These are phyloP conservation scores for Poterioochromonas sp. DNA, from an alignment of 352 stramenopile species.

Conservation along the genomic window DNA sequence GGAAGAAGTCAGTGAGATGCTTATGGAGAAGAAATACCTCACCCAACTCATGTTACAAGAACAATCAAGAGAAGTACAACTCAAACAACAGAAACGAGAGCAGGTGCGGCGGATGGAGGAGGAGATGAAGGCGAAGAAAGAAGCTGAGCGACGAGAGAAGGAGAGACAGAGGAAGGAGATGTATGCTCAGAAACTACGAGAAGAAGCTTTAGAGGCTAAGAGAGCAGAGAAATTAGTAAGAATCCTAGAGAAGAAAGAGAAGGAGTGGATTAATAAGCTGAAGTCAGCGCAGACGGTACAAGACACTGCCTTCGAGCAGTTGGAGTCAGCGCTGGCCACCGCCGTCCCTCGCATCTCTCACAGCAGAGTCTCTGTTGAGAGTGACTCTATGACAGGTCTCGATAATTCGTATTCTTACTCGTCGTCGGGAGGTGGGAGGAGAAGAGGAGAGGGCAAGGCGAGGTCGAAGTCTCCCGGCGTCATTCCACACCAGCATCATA, in stretches of 20 bases:
- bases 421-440: too few relatives aligned
- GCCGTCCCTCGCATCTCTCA: too few relatives aligned
- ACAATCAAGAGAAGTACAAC: not conserved
- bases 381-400: too few relatives aligned
- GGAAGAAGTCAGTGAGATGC: conserved; percentile 1
- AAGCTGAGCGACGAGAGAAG: not conserved
- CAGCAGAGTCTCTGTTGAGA: too few relatives aligned
- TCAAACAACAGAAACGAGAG: not conserved
- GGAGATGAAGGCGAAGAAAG: conserved; percentile 13
- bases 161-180: conserved; percentile 15
- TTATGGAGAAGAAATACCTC: conserved; percentile 16
- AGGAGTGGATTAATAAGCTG: conserved; percentile 12
- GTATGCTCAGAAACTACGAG: not conserved
- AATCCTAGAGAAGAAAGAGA: conserved; percentile 28
- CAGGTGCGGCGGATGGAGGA: not conserved
- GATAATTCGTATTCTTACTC: too few relatives aligned
- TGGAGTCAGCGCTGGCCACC: not conserved
- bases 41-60: conserved; percentile 12
- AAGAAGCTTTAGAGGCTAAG: conserved; percentile 4
- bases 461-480: too few relatives aligned
- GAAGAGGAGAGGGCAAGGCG: too few relatives aligned
- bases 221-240: conserved; percentile 20
- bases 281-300: not conserved
- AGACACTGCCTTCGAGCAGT: conserved; percentile 1
- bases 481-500: too few relatives aligned